Evolutionary conservation across 139 green algal species (phyloP), one percentile per base, ranked within the genome.

Genomic region (Picocystis salinarum): DNA sequence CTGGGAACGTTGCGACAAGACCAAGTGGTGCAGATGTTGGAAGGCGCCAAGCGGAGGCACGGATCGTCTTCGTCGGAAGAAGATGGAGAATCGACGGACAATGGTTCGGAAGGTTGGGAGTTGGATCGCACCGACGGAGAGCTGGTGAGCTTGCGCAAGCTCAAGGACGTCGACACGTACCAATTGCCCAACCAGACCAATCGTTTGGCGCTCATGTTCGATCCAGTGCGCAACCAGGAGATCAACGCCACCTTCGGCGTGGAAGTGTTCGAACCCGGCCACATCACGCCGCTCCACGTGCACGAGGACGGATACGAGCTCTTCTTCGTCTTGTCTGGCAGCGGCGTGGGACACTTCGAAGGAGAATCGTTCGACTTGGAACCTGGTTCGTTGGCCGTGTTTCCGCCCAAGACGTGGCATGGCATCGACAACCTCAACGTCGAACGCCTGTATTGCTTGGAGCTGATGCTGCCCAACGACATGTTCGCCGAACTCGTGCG

Each of bases 401-500:
- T 91, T 48, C 67, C 66, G 5, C 79, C 80, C 1, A 37, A 39
- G 0, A 53, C 57, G 0, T 20, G 71, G 20, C 80, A 91, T 46
- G 80, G 23, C 5, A 15, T 49, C 22, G 42, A 39, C 36, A n/a
- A n/a, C n/a, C n/a, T n/a, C n/a, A n/a, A n/a, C 6, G 22, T 40
- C 47, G 13, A 15, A 36, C 46, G 11, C 27, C 50, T 75, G 48
- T 69, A 59, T 27, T 62, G 56, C 48, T 39, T 78, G 34, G 66
- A 88, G 54, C 68, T 85, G 30, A 88, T 91, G 79, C 41, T 74
- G 25, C 80, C 80, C n/a, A 83, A 91, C 31, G 71, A 91, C 37
- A 58, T 58, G n/a, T 83, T 83, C 13, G 13, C 13, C 31, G 31
- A 37, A n/a, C n/a, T n/a, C n/a, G n/a, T n/a, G n/a, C n/a, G n/a